Percentiles rank a stretch among this genome's conserved stretches.
phyloP scores from a whole-genome alignment of 257 asterid species.

The Penstemon davidsonii region DNA sequence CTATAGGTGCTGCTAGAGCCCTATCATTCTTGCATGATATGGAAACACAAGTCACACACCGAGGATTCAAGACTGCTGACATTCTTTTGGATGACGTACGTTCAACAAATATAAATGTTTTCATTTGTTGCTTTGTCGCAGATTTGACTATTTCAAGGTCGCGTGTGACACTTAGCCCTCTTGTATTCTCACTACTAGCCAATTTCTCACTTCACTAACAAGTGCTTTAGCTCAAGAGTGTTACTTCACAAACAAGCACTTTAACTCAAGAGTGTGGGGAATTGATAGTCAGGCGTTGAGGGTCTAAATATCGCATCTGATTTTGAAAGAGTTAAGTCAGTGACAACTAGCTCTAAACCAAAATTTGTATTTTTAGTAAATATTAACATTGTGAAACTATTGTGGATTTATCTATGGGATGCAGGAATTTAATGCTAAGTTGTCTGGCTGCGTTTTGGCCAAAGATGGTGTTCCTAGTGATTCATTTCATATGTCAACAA shows the following conservation, averaged over 20 bases:
- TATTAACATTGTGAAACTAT: background rate
- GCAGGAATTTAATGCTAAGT: slow-evolving; percentile 57
- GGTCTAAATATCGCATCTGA: no score
- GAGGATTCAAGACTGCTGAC: slow-evolving; percentile 6
- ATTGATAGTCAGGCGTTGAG: no score
- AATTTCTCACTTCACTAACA: background rate
- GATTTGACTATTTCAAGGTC: no score
- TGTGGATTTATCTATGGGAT: background rate
- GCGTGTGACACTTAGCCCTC: no score
- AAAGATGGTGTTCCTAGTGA: slow-evolving; percentile 50
- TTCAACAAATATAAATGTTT: background rate
- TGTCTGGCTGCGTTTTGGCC: slow-evolving; percentile 49
- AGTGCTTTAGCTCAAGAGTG: background rate
- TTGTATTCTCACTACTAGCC: no score
- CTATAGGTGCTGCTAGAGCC: slow-evolving; percentile 29
- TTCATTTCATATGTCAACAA: slow-evolving; percentile 43
- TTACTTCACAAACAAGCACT: background rate
- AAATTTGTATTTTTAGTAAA: background rate
- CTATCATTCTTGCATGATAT: slow-evolving; percentile 34
- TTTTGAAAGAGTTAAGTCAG: no score
- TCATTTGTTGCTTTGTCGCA: background rate
- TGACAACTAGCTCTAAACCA: background rate
- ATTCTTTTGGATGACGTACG: slow-evolving; percentile 32
- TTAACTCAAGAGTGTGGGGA: no score
- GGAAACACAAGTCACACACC: slow-evolving; percentile 21